phyloP scores from a whole-genome alignment of 2,329 filamentous ascomycete genomes.

The Aspergillus felis region DNA sequence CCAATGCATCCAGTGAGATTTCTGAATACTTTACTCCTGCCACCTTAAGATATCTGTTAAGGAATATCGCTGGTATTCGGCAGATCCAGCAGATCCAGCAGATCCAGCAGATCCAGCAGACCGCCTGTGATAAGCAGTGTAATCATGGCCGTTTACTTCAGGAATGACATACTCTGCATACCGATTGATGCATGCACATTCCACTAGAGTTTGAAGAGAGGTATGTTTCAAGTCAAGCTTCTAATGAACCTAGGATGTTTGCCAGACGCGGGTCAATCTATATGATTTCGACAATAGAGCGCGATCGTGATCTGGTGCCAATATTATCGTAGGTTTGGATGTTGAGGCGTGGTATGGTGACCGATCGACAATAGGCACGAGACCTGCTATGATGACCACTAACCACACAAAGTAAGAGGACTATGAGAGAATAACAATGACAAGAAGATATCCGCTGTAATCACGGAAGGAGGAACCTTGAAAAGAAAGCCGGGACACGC shows the following conservation, averaged over 20 bases:
- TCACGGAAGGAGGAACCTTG: not conserved
- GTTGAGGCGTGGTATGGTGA: not conserved
- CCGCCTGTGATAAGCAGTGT: not conserved
- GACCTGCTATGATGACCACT: not conserved
- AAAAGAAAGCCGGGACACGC: not conserved
- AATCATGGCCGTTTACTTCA: not conserved
- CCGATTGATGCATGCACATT: not conserved
- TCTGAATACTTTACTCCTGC: not conserved
- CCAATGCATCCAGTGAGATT: not conserved
- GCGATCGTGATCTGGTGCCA: not conserved
- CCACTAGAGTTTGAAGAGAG: not conserved
- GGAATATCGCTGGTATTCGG: not conserved
- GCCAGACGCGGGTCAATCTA: not conserved
- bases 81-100: not conserved
- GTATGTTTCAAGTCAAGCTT: not conserved
- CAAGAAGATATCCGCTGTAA: not conserved
- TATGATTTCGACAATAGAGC: not conserved
- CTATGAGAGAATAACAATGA: not conserved
- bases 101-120: not conserved
- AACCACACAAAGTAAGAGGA: not conserved
- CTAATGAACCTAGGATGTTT: not conserved
- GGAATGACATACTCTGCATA: not conserved
- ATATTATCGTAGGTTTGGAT: not conserved
- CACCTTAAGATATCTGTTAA: not conserved
- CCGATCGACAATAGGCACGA: not conserved